Evolutionary conservation across 108 stramenopile species (phyloP).

Genomic region (Mediolabrus comicus): DNA sequence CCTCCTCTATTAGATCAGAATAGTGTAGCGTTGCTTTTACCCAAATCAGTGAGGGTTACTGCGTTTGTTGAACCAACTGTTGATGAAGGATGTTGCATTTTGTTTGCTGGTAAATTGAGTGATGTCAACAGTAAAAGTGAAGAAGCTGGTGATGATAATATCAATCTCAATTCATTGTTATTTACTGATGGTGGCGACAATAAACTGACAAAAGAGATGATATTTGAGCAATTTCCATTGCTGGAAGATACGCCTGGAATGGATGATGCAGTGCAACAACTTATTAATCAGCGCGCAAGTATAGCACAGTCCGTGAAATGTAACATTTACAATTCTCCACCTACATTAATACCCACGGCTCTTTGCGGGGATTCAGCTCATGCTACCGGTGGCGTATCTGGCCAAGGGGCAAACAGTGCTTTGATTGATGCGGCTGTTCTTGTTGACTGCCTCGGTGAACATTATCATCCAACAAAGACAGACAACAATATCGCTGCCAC

Average conservation of each 20-base stretch:
- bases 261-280: constrained; percentile 46
- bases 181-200: constrained; percentile 25
- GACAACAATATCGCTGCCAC: not conserved
- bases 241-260: constrained; percentile 45
- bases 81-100: constrained; percentile 58
- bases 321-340: constrained; percentile 58
- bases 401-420: constrained; percentile 79
- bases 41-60: constrained; percentile 44
- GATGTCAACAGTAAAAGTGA: not conserved
- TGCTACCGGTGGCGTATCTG: constrained; percentile 78
- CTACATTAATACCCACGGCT: constrained; percentile 32
- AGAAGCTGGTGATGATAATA: not conserved
- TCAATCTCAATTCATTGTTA: constrained; percentile 10
- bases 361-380: constrained; percentile 80
- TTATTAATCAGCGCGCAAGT: constrained; percentile 39
- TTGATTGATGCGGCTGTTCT: constrained; percentile 58
- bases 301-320: constrained; percentile 61
- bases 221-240: constrained; percentile 55
- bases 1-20: constrained; percentile 61
- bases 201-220: constrained; percentile 15
- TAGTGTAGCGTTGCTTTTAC: constrained; percentile 60
- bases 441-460: constrained; percentile 46
- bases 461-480: not conserved
- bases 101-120: constrained; percentile 57
- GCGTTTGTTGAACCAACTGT: constrained; percentile 73